phyloP scores from a whole-genome alignment of 179 eudicot species.

The Spinacia oleracea region DNA sequence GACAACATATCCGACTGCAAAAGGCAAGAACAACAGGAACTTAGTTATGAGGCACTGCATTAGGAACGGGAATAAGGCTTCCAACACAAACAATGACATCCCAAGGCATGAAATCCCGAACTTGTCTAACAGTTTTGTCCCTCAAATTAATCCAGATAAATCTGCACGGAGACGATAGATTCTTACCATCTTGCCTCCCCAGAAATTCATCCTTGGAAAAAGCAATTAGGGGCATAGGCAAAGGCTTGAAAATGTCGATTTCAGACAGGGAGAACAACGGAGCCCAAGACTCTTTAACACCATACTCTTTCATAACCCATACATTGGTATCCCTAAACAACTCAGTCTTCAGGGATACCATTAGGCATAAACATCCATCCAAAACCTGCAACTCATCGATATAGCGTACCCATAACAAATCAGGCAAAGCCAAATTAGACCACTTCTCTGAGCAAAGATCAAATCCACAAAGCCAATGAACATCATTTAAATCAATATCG shows the following conservation, averaged over 20 bases:
- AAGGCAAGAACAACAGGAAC: too few relatives aligned
- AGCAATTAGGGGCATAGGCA: neutral
- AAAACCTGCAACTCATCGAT: neutral
- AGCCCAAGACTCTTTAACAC: neutral
- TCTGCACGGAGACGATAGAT: neutral
- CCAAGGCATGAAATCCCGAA: too few relatives aligned
- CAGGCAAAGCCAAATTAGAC: neutral
- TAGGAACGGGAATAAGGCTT: slow-evolving; percentile 1
- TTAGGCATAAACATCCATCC: neutral
- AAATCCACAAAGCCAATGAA: neutral
- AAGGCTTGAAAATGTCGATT: neutral
- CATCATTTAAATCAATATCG: too few relatives aligned
- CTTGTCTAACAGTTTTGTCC: too few relatives aligned
- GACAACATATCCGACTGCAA: too few relatives aligned
- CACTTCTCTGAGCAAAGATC: neutral
- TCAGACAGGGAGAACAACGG: neutral
- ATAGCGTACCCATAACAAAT: neutral
- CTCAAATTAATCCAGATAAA: neutral
- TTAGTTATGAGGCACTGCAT: neutral
- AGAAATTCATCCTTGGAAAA: neutral
- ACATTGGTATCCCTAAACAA: neutral
- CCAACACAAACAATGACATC: neutral
- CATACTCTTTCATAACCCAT: neutral
- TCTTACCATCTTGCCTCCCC: neutral
- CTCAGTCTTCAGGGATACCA: too few relatives aligned